phyloP scores from a whole-genome alignment of 371 early-diverging fungal genomes.

The Mucor plumbeus region DNA sequence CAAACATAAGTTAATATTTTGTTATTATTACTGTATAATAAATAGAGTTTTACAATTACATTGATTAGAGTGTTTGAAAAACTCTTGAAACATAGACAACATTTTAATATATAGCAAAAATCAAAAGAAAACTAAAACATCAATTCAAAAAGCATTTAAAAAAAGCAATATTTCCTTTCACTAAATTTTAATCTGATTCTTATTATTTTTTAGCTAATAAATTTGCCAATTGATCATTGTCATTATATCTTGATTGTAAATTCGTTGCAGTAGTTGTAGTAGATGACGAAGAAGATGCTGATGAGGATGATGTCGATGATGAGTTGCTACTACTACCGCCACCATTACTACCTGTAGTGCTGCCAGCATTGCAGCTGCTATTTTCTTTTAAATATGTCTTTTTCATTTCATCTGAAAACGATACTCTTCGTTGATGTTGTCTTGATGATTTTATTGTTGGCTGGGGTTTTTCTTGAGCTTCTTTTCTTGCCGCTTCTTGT shows the following conservation, averaged over 20 bases:
- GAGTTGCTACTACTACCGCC: background rate
- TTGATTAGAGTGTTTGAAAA: background rate
- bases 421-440: background rate
- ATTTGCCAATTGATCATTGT: background rate
- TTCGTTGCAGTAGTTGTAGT: background rate
- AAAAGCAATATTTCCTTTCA: background rate
- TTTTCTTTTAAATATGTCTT: background rate
- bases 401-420: background rate
- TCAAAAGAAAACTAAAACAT: background rate
- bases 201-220: slow-evolving; percentile 1
- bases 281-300: background rate
- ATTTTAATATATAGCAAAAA: background rate
- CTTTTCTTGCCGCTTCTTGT: slow-evolving; percentile 67
- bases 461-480: background rate
- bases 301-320: background rate
- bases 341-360: background rate
- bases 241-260: slow-evolving; percentile 3
- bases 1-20: no score
- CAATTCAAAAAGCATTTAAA: no score
- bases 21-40: no score
- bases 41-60: background rate
- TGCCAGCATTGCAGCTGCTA: background rate
- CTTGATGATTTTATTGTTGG: background rate
- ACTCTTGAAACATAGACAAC: background rate
- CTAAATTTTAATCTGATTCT: background rate